These are phyloP conservation scores for Candida caryicola DNA, from an alignment of 805 yeast genomes.

Conservation along the genomic window DNA sequence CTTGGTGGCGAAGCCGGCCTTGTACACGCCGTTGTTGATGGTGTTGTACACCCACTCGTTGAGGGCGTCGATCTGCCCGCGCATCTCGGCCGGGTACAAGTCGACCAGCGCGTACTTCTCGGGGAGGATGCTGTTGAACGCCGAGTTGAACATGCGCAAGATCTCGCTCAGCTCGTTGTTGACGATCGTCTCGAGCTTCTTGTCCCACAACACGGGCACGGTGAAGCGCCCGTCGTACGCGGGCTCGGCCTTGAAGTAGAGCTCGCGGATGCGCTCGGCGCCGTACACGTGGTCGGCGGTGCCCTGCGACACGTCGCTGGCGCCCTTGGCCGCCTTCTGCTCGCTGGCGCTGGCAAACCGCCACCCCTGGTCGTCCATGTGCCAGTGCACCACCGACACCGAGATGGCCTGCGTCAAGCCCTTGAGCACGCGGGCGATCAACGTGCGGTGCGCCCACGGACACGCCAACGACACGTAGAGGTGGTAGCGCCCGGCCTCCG, in stretches of 20 bases:
- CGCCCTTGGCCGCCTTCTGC: slow-evolving; percentile 36
- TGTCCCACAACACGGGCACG: slow-evolving; percentile 94
- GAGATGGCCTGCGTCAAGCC: slow-evolving; percentile 60
- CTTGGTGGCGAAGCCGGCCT: slow-evolving; percentile 81
- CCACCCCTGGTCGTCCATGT: slow-evolving; percentile 88
- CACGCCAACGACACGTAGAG: slow-evolving; percentile 85
- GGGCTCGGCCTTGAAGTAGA: slow-evolving; percentile 74
- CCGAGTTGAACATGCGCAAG: slow-evolving; percentile 76
- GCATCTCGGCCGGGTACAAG: slow-evolving; percentile 58
- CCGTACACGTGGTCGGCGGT: slow-evolving; percentile 51
- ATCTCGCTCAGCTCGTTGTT: slow-evolving; percentile 90
- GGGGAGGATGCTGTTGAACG: slow-evolving; percentile 59
- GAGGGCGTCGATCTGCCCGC: slow-evolving; percentile 64
- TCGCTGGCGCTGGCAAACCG: slow-evolving; percentile 59
- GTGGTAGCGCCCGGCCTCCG: slow-evolving; percentile 82
- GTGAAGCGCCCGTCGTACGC: slow-evolving; percentile 81
- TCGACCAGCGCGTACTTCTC: slow-evolving; percentile 49
- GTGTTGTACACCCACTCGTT: slow-evolving; percentile 81
- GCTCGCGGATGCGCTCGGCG: slow-evolving; percentile 57
- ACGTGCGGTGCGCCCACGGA: slow-evolving; percentile 93
- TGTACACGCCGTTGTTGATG: slow-evolving; percentile 92
- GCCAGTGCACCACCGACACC: slow-evolving; percentile 86
- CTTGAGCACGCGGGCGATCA: slow-evolving; percentile 70
- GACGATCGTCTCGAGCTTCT: slow-evolving; percentile 75
- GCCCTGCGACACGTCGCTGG: slow-evolving; percentile 52